Evolutionary conservation across 148 eudicot genomes (phyloP).

Genomic region (Silene uniflora): DNA sequence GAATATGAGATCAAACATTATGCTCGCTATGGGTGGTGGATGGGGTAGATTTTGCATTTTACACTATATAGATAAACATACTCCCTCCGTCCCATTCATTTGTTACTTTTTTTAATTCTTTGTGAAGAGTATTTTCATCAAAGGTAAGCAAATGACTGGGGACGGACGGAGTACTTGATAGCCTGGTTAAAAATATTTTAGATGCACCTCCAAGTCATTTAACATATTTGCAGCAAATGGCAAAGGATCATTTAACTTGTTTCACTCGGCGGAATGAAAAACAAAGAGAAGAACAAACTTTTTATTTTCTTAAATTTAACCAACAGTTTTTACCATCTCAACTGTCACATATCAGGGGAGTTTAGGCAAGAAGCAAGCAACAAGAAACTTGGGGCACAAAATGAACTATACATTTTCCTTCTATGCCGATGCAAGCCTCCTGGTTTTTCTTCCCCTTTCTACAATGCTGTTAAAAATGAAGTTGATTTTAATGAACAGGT

Average conservation of each 20-base stretch:
- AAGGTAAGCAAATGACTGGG: too few relatives aligned
- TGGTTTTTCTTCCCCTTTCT: not conserved
- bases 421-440: not conserved
- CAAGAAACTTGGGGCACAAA: not conserved
- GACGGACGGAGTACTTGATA: too few relatives aligned
- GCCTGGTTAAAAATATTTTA: too few relatives aligned
- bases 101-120: too few relatives aligned
- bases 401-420: not conserved
- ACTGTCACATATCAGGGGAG: not conserved
- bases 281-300: not conserved
- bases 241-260: not conserved
- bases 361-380: not conserved
- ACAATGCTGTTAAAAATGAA: not conserved
- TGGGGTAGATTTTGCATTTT: too few relatives aligned
- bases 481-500: conserved; percentile 12
- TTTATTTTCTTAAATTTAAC: too few relatives aligned
- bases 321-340: not conserved
- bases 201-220: too few relatives aligned
- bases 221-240: not conserved
- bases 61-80: too few relatives aligned
- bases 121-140: too few relatives aligned
- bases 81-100: too few relatives aligned
- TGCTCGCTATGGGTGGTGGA: too few relatives aligned
- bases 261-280: not conserved
- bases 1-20: too few relatives aligned